Base-by-base conservation (phyloP, 2,329 filamentous ascomycete species). In the Falciphora oryzae region DNA sequence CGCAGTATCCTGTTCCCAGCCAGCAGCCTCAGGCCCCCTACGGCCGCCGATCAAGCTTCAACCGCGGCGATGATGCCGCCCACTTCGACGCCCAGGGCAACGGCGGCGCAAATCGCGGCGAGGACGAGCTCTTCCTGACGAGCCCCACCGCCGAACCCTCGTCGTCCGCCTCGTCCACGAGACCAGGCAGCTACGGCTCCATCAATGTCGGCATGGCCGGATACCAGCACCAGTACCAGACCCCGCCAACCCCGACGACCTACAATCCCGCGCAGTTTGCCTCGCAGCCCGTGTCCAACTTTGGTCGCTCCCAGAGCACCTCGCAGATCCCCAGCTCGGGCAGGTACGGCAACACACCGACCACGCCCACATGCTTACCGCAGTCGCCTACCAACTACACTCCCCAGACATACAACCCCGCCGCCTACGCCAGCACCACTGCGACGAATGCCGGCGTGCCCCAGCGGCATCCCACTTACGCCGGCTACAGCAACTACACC, bases 11-110 rank as follows among this genome's bases (percentile, higher is more conserved):
- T 22, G 77, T 85, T 68, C 77, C 80, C 61, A 75, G 75, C 66
- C 79, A 76, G 59, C 70, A 75, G 67, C 75, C 78, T 58, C 75
- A 77, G 66, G 71, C 75, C 61, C 65, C 71, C 53, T 78, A 79
- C 68, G 75, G 78, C 7, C 73, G 90, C 69, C 83, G 86, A 68
- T 83, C 85, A 61, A 94, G 89, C 79, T 93, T 91, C 79, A 88
- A 92, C 74, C 86, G 83, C 69, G 90, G 89, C 68, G 91, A 95
- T 74, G 90, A 94, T 74, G 79, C 81, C 61, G 77, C 79, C 61
- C 85, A 87, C 69, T 81, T 84, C 69, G 73, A 76, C 63, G 73
- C 72, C 63, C 71, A 74, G 50, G 62, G 27, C 31, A 63, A 57
- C 38, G 56, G 62, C 14, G 57, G 64, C 38, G 62, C 63, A 68